phyloP scores from a whole-genome alignment of 1,139 yeast genomes.

The Debaryomyces robertsiae region DNA sequence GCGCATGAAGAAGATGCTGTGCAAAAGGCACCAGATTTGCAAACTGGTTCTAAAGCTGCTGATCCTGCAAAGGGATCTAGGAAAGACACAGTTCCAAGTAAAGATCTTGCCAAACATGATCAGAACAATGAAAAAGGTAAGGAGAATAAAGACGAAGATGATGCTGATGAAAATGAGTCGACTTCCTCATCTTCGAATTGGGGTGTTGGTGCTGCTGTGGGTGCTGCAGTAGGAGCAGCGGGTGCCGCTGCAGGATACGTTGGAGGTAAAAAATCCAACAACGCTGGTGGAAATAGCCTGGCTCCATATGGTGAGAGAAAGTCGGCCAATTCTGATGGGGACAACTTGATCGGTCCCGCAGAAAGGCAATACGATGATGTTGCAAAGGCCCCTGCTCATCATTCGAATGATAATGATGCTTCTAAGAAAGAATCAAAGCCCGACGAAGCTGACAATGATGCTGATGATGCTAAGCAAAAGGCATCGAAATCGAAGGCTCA shows the following conservation, averaged over 20 bases:
- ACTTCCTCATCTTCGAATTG: conserved; percentile 10
- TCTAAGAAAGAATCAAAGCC: conserved; percentile 8
- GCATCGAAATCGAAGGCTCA: conserved; percentile 12
- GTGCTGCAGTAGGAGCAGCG: conserved; percentile 31
- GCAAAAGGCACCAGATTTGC: conserved; percentile 6
- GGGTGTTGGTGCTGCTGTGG: conserved; percentile 25
- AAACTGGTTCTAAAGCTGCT: conserved; percentile 1
- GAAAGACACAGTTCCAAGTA: conserved; percentile 7
- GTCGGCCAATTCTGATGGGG: conserved; percentile 10
- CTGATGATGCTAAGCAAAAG: conserved; percentile 10
- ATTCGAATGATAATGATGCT: conserved; percentile 10
- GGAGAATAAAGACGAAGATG: neutral
- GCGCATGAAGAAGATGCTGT: conserved; percentile 1
- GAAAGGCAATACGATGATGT: conserved; percentile 25
- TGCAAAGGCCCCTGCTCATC: conserved; percentile 24
- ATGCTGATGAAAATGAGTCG: too few species aligned
- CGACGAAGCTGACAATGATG: conserved; percentile 5
- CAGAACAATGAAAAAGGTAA: conserved; percentile 9
- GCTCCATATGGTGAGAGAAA: conserved; percentile 6
- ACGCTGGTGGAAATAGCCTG: neutral
- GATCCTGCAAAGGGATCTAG: conserved; percentile 4
- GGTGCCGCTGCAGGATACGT: conserved; percentile 21
- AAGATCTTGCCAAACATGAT: conserved; percentile 10
- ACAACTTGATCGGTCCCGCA: conserved; percentile 27
- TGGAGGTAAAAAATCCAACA: neutral